Conservation (phyloP, 2,329 filamentous ascomycete genomes). For the Phoma sp. region DNA sequence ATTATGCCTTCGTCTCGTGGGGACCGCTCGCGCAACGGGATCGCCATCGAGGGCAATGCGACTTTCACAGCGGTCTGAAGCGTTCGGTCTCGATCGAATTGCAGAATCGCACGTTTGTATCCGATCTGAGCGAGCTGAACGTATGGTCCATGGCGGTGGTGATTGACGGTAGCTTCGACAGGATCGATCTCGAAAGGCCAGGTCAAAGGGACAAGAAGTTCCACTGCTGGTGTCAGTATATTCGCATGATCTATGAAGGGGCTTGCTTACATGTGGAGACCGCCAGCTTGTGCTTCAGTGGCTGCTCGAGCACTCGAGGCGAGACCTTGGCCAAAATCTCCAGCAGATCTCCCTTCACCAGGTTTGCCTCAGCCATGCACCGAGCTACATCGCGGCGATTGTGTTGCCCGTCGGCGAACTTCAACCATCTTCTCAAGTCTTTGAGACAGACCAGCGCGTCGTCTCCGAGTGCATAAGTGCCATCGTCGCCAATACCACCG, state of each 20-base stretch:
- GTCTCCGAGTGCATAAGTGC: slow-evolving; percentile 86
- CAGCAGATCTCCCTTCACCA: slow-evolving; percentile 87
- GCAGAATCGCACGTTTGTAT: slow-evolving; percentile 89
- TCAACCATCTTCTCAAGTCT: slow-evolving; percentile 94
- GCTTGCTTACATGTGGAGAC: slow-evolving; percentile 69
- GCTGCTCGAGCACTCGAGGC: slow-evolving; percentile 73
- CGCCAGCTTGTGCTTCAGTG: slow-evolving; percentile 77
- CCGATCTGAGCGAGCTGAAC: slow-evolving; percentile 84
- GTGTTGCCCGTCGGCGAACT: slow-evolving; percentile 89
- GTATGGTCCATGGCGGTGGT: slow-evolving; percentile 89
- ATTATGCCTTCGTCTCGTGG: slow-evolving; percentile 89
- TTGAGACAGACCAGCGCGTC: slow-evolving; percentile 90
- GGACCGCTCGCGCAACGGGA: slow-evolving; percentile 75
- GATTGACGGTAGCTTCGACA: slow-evolving; percentile 86
- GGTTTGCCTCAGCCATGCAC: slow-evolving; percentile 87
- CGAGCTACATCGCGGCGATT: slow-evolving; percentile 94
- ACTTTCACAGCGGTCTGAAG: slow-evolving; percentile 81
- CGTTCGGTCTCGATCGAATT: slow-evolving; percentile 77
- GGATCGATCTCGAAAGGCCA: slow-evolving; percentile 87
- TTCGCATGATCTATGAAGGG: fast-evolving
- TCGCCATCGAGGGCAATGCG: slow-evolving; percentile 83
- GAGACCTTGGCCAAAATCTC: slow-evolving; percentile 82
- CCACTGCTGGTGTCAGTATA: slow-evolving; percentile 59
- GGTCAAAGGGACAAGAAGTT: slow-evolving; percentile 88
- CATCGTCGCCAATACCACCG: slow-evolving; percentile 82